phyloP scores from a whole-genome alignment of 176 grass and related monocot species.

The Carex cristatella region DNA sequence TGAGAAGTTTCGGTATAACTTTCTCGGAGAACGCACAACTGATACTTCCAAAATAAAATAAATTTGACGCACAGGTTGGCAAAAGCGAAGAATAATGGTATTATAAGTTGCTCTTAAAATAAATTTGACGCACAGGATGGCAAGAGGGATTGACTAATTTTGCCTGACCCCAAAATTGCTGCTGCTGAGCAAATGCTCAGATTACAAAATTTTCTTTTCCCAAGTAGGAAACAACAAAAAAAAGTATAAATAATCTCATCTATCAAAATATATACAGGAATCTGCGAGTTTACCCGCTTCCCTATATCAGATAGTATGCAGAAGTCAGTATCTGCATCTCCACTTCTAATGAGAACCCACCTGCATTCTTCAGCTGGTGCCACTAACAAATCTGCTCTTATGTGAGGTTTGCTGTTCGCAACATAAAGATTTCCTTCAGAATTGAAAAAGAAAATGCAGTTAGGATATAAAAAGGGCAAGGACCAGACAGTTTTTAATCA shows the following conservation, averaged over 20 bases:
- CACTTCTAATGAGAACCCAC: background rate
- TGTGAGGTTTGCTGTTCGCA: background rate
- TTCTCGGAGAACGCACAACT: background rate
- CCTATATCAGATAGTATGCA: background rate
- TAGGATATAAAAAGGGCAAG: background rate
- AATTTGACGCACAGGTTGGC: background rate
- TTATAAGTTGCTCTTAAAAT: background rate
- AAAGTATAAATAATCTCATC: slow-evolving; percentile 2
- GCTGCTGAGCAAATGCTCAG: background rate
- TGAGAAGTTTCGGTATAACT: background rate
- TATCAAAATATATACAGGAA: slow-evolving; percentile 15
- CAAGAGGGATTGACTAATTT: background rate
- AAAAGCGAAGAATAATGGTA: background rate
- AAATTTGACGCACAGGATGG: background rate
- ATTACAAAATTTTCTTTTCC: slow-evolving; percentile 4
- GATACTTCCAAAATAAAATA: background rate
- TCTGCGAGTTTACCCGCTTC: background rate
- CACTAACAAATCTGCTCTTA: background rate
- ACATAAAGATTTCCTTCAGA: background rate
- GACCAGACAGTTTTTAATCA: background rate
- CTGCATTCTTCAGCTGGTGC: background rate
- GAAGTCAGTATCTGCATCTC: background rate
- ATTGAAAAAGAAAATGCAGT: background rate
- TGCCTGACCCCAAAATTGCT: background rate
- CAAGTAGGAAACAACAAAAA: background rate